Evolutionary conservation across 768 basidiomycete species (phyloP).

Genomic region (Collybia sp.): DNA sequence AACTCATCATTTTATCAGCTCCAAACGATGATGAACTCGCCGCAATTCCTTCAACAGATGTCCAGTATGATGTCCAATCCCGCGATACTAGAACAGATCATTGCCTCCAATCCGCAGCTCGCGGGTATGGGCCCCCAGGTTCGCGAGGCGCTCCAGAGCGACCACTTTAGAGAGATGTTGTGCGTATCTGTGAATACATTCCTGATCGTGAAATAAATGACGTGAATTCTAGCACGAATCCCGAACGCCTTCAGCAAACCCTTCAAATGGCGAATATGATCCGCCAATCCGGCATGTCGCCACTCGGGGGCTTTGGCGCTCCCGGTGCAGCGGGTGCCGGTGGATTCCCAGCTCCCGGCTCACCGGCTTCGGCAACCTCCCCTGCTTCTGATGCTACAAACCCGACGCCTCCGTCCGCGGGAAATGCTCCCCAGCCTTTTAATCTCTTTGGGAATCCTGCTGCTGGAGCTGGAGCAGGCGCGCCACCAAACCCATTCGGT

Average conservation of each 20-base stretch:
- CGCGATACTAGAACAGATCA: constrained; percentile 82
- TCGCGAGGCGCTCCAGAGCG: constrained; percentile 72
- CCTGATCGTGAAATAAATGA: neutral
- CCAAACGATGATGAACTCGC: constrained; percentile 81
- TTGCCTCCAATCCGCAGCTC: constrained; percentile 77
- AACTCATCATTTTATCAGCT: constrained; percentile 39
- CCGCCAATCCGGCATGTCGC: constrained; percentile 31
- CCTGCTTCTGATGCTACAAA: constrained; percentile 2
- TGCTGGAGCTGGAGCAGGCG: constrained; percentile 17
- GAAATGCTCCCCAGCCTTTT: constrained; percentile 17
- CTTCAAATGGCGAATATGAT: constrained; percentile 66
- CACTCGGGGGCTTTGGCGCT: constrained; percentile 11
- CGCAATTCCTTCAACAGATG: constrained; percentile 87
- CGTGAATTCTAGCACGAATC: constrained; percentile 52
- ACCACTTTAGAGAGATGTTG: constrained; percentile 74
- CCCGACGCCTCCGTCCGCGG: constrained; percentile 17
- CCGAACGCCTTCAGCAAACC: constrained; percentile 70
- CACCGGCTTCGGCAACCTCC: constrained; percentile 32
- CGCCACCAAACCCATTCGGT: constrained; percentile 26
- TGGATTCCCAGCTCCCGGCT: constrained; percentile 59
- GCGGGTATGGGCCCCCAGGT: constrained; percentile 75
- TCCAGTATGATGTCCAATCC: constrained; percentile 82
- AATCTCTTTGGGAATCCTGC: constrained; percentile 18
- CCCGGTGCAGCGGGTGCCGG: constrained; percentile 18
- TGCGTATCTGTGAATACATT: constrained; percentile 24